phyloP scores from a whole-genome alignment of 208 protist genomes.

The Crithidia fasciculata region DNA sequence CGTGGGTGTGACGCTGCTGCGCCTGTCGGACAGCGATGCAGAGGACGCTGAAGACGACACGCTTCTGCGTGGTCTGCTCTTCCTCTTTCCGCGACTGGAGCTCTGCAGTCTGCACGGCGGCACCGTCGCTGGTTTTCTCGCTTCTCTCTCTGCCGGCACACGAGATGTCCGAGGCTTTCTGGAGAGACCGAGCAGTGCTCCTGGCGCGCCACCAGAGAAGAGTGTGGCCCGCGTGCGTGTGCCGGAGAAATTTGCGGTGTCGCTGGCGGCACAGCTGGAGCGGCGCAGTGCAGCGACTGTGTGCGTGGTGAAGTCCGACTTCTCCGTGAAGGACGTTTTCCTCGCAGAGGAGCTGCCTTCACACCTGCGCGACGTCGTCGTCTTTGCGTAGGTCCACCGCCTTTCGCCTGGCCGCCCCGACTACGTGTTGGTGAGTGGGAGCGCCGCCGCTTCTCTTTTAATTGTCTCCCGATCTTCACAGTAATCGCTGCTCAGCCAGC shows the following conservation, averaged over 20 bases:
- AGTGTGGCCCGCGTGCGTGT: neutral
- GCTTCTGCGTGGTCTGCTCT: slow-evolving; percentile 22
- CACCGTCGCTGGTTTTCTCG: neutral
- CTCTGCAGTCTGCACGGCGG: slow-evolving; percentile 11
- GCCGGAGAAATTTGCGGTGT: neutral
- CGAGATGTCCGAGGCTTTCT: neutral
- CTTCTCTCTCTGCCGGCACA: neutral
- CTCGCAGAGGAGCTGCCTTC: neutral
- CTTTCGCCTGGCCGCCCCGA: too few species aligned
- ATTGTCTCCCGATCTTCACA: neutral
- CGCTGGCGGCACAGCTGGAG: neutral
- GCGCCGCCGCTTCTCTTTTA: neutral
- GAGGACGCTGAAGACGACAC: neutral
- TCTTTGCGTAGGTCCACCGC: neutral
- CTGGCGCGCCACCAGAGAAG: neutral
- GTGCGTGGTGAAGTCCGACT: slow-evolving; percentile 8
- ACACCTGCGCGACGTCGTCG: slow-evolving; percentile 1
- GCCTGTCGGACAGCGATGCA: slow-evolving; percentile 2
- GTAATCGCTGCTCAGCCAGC: neutral
- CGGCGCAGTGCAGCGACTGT: neutral
- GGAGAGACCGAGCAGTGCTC: neutral
- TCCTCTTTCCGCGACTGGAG: slow-evolving; percentile 9
- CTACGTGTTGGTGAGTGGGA: too few species aligned
- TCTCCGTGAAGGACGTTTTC: slow-evolving; percentile 11
- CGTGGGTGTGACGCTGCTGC: slow-evolving; percentile 18